Percentiles rank a stretch among this genome's conserved stretches.
phyloP scores from a whole-genome alignment of 2,329 filamentous ascomycete species.

The Xylaria arbuscula region DNA sequence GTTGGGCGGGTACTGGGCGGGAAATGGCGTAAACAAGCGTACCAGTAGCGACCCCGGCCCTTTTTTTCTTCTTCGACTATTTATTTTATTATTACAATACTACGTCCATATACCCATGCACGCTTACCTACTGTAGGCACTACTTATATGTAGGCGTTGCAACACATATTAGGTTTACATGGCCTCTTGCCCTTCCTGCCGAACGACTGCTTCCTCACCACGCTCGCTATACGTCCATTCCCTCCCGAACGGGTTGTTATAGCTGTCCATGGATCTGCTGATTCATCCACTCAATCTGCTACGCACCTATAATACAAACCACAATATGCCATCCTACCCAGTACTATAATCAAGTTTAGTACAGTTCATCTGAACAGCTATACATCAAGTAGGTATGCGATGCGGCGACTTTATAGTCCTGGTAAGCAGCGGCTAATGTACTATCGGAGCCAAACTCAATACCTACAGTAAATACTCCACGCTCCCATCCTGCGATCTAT shows the following conservation, averaged over 20 bases:
- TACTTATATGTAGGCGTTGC: too few relatives aligned
- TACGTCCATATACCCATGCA: too few relatives aligned
- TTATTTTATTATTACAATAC: not conserved
- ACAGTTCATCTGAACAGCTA: not conserved
- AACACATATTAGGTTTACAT: not conserved
- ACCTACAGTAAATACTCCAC: not conserved
- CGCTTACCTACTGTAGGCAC: too few relatives aligned
- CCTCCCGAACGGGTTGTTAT: not conserved
- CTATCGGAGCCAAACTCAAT: not conserved
- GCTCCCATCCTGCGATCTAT: conserved; percentile 1
- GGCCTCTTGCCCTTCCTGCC: not conserved
- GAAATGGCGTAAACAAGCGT: conserved; percentile 30
- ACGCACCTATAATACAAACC: not conserved
- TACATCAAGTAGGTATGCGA: too few relatives aligned
- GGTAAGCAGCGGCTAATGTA: too few relatives aligned
- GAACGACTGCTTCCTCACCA: not conserved
- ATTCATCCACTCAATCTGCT: not conserved
- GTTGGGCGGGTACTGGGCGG: conserved; percentile 19
- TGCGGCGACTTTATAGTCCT: too few relatives aligned
- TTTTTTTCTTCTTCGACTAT: conserved; percentile 4
- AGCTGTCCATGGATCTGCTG: not conserved
- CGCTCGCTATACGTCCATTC: not conserved
- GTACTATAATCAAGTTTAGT: too few relatives aligned
- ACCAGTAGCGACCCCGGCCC: not conserved
- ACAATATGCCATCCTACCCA: too few relatives aligned